Evolutionary conservation across 768 basidiomycete species (phyloP), one percentile per base, ranked within the genome.

Genomic region (Tricholoma terreum): DNA sequence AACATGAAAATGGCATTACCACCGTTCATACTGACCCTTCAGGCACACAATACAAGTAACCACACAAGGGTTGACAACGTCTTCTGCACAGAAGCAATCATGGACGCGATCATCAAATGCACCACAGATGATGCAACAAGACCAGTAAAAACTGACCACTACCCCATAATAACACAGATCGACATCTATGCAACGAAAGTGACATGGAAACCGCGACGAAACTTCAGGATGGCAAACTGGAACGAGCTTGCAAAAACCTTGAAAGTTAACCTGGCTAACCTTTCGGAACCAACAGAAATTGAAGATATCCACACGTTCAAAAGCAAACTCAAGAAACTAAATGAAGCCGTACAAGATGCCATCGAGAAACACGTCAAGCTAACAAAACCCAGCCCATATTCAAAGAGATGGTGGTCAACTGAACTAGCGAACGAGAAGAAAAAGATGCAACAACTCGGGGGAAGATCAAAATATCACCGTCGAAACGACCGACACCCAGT

Each of bases 1-100:
- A n/a, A n/a, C n/a, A n/a, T n/a, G n/a, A n/a, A 57, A 4, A 66
- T 68, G 67, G 58, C 61, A 0, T 63, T 75, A 1, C 67, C 63
- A 0, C 58, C 59, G 36, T 60, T 56, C n/a, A 51, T 67, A 0
- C 71, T 67, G 0, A 75, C 70, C 0, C 63, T 75, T 0, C 15
- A 63, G 40, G 36, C 59, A 0, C 55, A 49, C 1, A 33, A 30
- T 2, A 64, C 66, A 6, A 58, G 58, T 15, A 71, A 71, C 58
- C 63, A 60, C 51, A 72, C 68, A 0, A 15, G 69, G 8, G 61
- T 63, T 0, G 70, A n/a, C n/a, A n/a, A n/a, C n/a, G n/a, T n/a
- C n/a, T n/a, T n/a, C n/a, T n/a, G n/a, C n/a, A n/a, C n/a, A n/a
- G n/a, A n/a, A n/a, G n/a, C n/a, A n/a, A n/a, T n/a, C n/a, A n/a